Evolutionary conservation across 164 flowering plant species (phyloP), one percentile per base, ranked within the genome.

Genomic region (Malania oleifera): DNA sequence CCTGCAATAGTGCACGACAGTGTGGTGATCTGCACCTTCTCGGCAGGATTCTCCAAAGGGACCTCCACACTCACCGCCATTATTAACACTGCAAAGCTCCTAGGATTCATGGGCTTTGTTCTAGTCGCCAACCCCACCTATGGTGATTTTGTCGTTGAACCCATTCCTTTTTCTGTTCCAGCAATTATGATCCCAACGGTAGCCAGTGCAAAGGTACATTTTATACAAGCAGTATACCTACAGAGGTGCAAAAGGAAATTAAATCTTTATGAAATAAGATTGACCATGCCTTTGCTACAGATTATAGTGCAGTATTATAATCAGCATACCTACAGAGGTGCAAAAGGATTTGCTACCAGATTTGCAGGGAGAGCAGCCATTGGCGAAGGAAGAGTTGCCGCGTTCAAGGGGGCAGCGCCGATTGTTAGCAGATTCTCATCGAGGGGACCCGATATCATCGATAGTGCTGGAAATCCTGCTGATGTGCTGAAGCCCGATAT

Each of bases 401-500:
- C 67, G 44, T 85, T 79, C 59, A 56, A 14, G 1, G 85, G 73
- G n/a, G 54, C 71, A 66, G 81, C 92, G n/a, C 97, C 97, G 5
- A 55, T 65, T n/a, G 95, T 90, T 0, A 86, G 85, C 70, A 75
- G 95, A 71, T 90, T 86, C 70, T 93, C 99, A 28, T 80, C 99
- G 14, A 86, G 99, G 43, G 99, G 97, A 41, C 97, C 97, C 2
- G 85, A 86, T 71, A 70, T 76, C 35, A 66, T 77, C n/a, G 87
- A 90, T 64, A 59, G 18, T 13, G 61, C 53, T 34, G 68, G 71
- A 56, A 78, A 46, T 43, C 77, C 72, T 15, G 64, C 75, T 12
- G 97, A 93, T 66, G 86, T 90, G 1, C 78, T 93, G 18, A 93
- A 93, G 72, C 99, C 99, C 5, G 96, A 93, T 71, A 69, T 90